These are phyloP conservation scores for Naumovozyma castellii DNA, from an alignment of 805 yeast genomes.

Conservation along the genomic window DNA sequence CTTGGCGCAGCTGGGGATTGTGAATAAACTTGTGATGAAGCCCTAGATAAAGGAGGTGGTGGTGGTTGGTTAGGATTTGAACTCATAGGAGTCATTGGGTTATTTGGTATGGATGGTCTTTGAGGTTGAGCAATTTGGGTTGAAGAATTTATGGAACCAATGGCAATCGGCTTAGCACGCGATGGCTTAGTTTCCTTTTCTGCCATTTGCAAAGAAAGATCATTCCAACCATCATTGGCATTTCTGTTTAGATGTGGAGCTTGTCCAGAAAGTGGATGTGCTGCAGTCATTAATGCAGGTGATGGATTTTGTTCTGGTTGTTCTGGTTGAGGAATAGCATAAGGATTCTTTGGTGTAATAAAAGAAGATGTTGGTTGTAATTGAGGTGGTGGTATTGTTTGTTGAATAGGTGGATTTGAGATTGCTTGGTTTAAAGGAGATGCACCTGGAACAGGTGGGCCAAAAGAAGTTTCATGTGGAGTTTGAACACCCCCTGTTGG, in stretches of 20 bases:
- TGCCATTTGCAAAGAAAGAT: constrained; percentile 26
- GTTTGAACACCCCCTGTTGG: constrained; percentile 6
- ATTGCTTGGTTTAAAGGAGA: constrained; percentile 5
- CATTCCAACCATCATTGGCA: constrained; percentile 33
- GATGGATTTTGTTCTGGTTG: constrained; percentile 12
- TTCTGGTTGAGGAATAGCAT: constrained; percentile 20
- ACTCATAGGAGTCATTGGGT: constrained; percentile 8
- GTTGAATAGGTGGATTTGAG: constrained; percentile 5
- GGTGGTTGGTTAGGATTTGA: constrained; percentile 3
- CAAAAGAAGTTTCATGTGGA: constrained; percentile 12
- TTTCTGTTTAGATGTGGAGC: constrained; percentile 28
- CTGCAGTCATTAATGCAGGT: constrained; percentile 6
- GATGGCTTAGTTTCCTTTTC: constrained; percentile 27
- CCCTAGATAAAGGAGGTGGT: constrained; percentile 27
- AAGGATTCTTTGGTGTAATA: constrained; percentile 23
- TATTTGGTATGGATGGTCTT: constrained; percentile 3
- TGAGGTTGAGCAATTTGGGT: constrained; percentile 7
- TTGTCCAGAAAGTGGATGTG: constrained; percentile 28
- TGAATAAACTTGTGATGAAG: constrained; percentile 15
- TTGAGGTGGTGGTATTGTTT: constrained; percentile 1
- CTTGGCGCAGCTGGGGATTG: constrained; percentile 18
- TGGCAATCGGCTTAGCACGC: constrained; percentile 32
- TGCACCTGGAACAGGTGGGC: constrained; percentile 10
- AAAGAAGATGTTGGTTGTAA: constrained; percentile 7
- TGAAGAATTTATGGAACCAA: constrained; percentile 11